Evolutionary conservation across 768 basidiomycete genomes (phyloP).

Genomic region (Lactarius tabidus): DNA sequence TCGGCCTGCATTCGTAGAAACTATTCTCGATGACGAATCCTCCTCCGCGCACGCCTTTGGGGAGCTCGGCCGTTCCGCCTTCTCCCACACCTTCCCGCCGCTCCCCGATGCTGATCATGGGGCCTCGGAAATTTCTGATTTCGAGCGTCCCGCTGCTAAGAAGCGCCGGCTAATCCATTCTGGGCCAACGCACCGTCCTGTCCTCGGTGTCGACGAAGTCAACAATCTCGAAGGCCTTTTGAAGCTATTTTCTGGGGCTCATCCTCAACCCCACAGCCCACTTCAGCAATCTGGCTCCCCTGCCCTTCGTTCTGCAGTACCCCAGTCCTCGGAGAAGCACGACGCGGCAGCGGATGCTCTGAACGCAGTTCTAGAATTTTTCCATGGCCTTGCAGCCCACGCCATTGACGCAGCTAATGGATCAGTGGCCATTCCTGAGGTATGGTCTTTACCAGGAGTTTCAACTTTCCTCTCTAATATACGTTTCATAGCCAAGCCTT

Average conservation of each 20-base stretch:
- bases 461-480: background rate
- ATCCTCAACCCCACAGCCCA: background rate
- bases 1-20: background rate
- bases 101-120: background rate
- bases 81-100: background rate
- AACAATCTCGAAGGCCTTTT: background rate
- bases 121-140: background rate
- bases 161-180: background rate
- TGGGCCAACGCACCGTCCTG: background rate
- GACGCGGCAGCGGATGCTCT: background rate
- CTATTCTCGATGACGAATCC: background rate
- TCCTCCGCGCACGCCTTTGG: background rate
- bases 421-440: background rate
- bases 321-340: background rate
- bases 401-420: background rate
- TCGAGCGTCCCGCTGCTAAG: background rate
- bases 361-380: conserved; percentile 1
- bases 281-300: background rate
- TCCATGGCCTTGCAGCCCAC: background rate
- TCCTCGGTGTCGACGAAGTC: background rate
- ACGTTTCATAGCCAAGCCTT: background rate
- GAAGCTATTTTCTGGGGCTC: background rate
- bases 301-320: background rate
- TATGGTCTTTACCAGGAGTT: background rate
- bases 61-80: background rate